These are phyloP conservation scores for Cercospora janseana DNA, from an alignment of 2,329 filamentous ascomycete species.

Conservation along the genomic window DNA sequence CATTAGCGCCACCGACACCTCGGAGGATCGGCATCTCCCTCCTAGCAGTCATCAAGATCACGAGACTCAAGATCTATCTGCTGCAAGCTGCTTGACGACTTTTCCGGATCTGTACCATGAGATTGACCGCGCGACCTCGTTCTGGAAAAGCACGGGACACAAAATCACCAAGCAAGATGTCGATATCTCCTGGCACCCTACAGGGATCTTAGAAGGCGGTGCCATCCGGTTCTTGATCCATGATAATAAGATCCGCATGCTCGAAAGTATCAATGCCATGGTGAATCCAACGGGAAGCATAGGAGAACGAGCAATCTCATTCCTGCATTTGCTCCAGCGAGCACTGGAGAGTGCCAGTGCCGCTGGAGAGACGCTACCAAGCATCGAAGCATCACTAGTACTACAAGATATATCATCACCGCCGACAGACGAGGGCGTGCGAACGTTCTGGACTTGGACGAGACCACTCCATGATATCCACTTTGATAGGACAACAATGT, in stretches of 20 bases:
- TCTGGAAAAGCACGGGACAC: conserved; percentile 19
- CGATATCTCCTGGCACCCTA: conserved; percentile 26
- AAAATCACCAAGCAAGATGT: conserved; percentile 18
- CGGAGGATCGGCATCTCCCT: background rate
- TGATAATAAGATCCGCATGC: conserved; percentile 23
- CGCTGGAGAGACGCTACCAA: conserved; percentile 21
- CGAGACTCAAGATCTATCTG: background rate
- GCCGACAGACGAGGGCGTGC: conserved; percentile 15
- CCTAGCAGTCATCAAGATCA: background rate
- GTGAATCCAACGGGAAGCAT: conserved; percentile 13
- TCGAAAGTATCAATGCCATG: conserved; percentile 22
- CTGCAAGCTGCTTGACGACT: conserved; percentile 47
- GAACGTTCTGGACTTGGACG: conserved; percentile 20
- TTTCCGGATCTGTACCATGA: conserved; percentile 49
- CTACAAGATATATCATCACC: conserved; percentile 20
- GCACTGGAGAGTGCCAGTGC: conserved; percentile 21
- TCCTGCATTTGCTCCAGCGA: conserved; percentile 23
- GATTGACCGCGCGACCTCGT: conserved; percentile 40
- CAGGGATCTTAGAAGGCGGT: conserved; percentile 13
- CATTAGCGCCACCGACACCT: background rate
- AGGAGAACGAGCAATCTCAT: conserved; percentile 13
- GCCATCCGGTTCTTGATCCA: conserved; percentile 24
- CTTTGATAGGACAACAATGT: conserved; percentile 11
- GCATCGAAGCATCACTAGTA: conserved; percentile 25
- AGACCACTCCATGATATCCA: conserved; percentile 6